Evolutionary conservation across 164 flowering plant genomes (phyloP), one percentile per base, ranked within the genome.

Genomic region (Stephania cephalantha): DNA sequence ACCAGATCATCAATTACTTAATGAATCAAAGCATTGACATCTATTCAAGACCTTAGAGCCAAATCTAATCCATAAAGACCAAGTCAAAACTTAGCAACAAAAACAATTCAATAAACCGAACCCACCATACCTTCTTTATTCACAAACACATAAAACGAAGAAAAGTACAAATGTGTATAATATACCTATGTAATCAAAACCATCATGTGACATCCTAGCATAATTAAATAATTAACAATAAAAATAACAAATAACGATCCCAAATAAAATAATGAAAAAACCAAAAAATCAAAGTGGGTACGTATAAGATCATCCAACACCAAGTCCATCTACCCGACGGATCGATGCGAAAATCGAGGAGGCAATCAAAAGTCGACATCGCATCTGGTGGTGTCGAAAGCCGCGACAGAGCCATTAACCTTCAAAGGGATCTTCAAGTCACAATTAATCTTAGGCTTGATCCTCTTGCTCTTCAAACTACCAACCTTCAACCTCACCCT

Each of bases 401-500:
- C 73, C 5, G 2, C 13, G 42, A 9, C 7, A 4, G 77, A 66
- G 2, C 67, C 74, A 72, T 63, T 74, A 18, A 76, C 3, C 2
- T 10, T 71, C 66, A 80, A 20, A 46, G 87, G 87, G 31, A 85
- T 64, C 66, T 63, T 52, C 46, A 85, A 31, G 0, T 78, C 80
- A 45, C 87, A 85, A 70, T 77, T 71, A 42, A 84, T 70, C 71
- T 75, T 77, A 0, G 83, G 81, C 74, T 69, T 77, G 31, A 48
- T 73, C 6, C 72, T 29, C 8, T 15, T 74, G 8, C 81, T 79
- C 83, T 77, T 81, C 46, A 81, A 4, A n/a, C 29, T 44, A 0
- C 83, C 83, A 30, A 78, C 44, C 85, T 76, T 82, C 53, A 82
- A 76, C 69, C 84, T 64, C 5, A 84, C 64, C 74, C 77, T 55